Conservation (phyloP, 2,329 filamentous ascomycete genomes). For the Purpureocillium lavendulum region DNA sequence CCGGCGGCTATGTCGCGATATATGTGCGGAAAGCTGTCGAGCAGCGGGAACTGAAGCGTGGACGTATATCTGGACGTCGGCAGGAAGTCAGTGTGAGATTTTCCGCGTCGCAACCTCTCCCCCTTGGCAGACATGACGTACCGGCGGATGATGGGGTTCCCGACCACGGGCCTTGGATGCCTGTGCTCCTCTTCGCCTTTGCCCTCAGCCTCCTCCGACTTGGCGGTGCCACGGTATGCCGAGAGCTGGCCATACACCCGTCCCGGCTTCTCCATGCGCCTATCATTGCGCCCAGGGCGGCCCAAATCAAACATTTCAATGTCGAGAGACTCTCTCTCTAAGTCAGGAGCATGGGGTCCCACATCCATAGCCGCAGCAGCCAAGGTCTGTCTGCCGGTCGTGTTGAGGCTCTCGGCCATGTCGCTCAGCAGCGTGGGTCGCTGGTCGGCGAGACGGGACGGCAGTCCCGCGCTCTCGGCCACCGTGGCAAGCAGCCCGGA, state of each 20-base stretch:
- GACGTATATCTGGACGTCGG: conserved; percentile 7
- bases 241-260: conserved; percentile 21
- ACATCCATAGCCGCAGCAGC: conserved; percentile 65
- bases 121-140: too few relatives aligned
- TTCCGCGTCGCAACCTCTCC: too few relatives aligned
- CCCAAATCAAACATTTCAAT: conserved; percentile 22
- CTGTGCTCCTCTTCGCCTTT: conserved; percentile 3
- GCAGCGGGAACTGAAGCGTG: conserved; percentile 42
- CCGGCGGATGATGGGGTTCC: conserved; percentile 18
- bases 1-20: conserved; percentile 39
- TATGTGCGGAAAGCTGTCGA: conserved; percentile 78
- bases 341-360: conserved; percentile 19
- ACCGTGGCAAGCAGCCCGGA: conserved; percentile 69
- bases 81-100: too few relatives aligned
- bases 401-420: conserved; percentile 59
- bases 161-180: conserved; percentile 13
- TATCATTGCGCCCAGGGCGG: not conserved
- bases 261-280: conserved; percentile 6
- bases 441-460: conserved; percentile 55
- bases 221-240: conserved; percentile 12
- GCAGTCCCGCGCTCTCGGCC: conserved; percentile 70
- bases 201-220: not conserved
- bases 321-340: conserved; percentile 19
- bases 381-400: conserved; percentile 71
- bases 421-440: conserved; percentile 45